Base-by-base conservation (phyloP, 495 filamentous ascomycete genomes). In the Lophium mytilinum region DNA sequence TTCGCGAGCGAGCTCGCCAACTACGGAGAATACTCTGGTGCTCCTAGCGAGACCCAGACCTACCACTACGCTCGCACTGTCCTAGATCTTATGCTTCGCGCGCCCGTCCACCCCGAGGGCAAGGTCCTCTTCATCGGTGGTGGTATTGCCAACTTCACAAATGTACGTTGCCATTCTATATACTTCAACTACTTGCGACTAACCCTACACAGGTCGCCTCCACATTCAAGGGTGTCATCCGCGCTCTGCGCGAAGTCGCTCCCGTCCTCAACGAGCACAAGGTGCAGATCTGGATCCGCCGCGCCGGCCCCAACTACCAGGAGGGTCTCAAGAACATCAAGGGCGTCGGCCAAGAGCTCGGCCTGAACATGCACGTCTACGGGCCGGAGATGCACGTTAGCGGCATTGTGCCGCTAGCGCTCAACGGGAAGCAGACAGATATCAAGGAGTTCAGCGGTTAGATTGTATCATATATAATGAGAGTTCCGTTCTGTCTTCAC, bases 121-220 rank as follows among this genome's bases (percentile, higher is more conserved):
- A 96, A 96, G 83, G 87, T 97, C 55, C 84, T 99, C 61, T 97
- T 99, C 81, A 96, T 99, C 65, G 93, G 93, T 73, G 93, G 93
- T 77, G 93, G 93, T 82, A 99, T 99, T 83, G 93, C 93, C 79
- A 99, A 99, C 85, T 99, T 99, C 80, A 99, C 93, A 75, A 88
- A 85, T 69, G 81, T 75, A 69, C 63, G n/a, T 21, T 54, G n/a
- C 17, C 41, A 9, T 39, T 55, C 9, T 50, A 21, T 50, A 8
- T 9, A 17, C 15, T 39, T 6, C 4, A 18, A 5, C 2, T 35
- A 6, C 1, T 1, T 43, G 9, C 30, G 15, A 34, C 12, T 56
- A 9, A 49, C 45, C 15, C 11, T 15, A 12, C 15, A 0, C 78
- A 90, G 74, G 87, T 99, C 46, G 93, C 94, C 50, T 90, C 84